Percentiles rank a stretch among this genome's conserved stretches.
Conservation (phyloP, 2,329 filamentous ascomycete species). For the Ceratocystis harringtonii region DNA sequence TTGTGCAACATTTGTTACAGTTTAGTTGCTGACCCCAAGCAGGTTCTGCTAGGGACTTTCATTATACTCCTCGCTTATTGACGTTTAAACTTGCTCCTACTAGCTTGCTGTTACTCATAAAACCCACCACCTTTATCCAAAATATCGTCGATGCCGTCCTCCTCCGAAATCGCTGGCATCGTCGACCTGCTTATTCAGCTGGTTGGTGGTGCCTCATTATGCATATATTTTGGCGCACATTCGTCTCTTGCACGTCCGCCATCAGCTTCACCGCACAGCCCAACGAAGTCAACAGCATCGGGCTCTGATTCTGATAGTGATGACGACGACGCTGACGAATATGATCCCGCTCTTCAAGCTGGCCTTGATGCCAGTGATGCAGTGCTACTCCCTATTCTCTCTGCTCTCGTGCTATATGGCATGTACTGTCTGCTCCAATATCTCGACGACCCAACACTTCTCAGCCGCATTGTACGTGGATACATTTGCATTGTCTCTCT, state of each 20-base stretch:
- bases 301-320: conserved; percentile 21
- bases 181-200: conserved; percentile 25
- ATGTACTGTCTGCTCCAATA: conserved; percentile 85
- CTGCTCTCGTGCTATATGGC: conserved; percentile 53
- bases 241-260: conserved; percentile 71
- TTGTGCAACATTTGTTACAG: background rate
- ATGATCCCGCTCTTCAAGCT: conserved; percentile 36
- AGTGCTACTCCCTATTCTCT: conserved; percentile 68
- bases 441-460: conserved; percentile 61
- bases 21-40: too few species aligned
- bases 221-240: conserved; percentile 73
- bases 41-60: too few species aligned
- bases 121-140: background rate
- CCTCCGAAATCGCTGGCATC: background rate
- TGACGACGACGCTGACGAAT: conserved; percentile 34
- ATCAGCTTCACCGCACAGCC: conserved; percentile 48
- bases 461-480: conserved; percentile 69
- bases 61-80: too few species aligned
- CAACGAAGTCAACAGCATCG: conserved; percentile 16
- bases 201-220: conserved; percentile 54
- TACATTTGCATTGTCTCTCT: conserved; percentile 74
- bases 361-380: conserved; percentile 50
- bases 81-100: background rate
- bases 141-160: background rate
- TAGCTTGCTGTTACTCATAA: background rate